Conservation (phyloP, 2,329 filamentous ascomycete genomes). For the Pyricularia sp. region DNA sequence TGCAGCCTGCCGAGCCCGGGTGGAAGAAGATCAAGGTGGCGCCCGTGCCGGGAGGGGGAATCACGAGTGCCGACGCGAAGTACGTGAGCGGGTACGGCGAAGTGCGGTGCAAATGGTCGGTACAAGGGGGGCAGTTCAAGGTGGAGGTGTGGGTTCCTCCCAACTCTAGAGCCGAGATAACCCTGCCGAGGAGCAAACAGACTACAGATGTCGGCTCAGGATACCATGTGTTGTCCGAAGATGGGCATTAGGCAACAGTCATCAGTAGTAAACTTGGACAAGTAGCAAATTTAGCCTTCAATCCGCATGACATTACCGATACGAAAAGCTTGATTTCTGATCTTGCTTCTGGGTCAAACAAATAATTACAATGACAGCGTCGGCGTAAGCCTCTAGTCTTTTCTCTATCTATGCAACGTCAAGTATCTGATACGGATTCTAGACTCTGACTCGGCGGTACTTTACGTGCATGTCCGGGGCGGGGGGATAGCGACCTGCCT, state of each 20-base stretch:
- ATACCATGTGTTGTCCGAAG: slow-evolving; percentile 5
- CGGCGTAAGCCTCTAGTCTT: too few species aligned
- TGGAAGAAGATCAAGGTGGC: slow-evolving; percentile 19
- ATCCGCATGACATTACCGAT: too few species aligned
- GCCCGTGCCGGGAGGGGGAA: slow-evolving; percentile 19
- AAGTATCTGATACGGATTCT: too few species aligned
- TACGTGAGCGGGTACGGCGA: slow-evolving; percentile 23
- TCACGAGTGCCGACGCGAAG: slow-evolving; percentile 14
- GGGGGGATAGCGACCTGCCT: too few species aligned
- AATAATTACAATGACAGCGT: too few species aligned
- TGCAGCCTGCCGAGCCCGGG: slow-evolving; percentile 17
- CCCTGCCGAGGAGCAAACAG: slow-evolving; percentile 5
- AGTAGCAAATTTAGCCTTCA: too few species aligned
- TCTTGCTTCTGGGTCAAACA: too few species aligned
- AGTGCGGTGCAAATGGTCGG: slow-evolving; percentile 18
- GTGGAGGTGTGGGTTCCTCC: slow-evolving; percentile 10
- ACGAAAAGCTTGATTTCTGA: too few species aligned
- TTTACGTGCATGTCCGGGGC: too few species aligned
- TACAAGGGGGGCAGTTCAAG: slow-evolving; percentile 13
- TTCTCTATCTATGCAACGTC: too few species aligned
- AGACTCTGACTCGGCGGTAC: too few species aligned
- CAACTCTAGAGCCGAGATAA: slow-evolving; percentile 9
- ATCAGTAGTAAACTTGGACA: too few species aligned
- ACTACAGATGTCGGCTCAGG: slow-evolving; percentile 8
- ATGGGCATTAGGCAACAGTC: not conserved